Evolutionary conservation across 2,329 filamentous ascomycete genomes (phyloP).

Genomic region (Botryotinia narcissicola): DNA sequence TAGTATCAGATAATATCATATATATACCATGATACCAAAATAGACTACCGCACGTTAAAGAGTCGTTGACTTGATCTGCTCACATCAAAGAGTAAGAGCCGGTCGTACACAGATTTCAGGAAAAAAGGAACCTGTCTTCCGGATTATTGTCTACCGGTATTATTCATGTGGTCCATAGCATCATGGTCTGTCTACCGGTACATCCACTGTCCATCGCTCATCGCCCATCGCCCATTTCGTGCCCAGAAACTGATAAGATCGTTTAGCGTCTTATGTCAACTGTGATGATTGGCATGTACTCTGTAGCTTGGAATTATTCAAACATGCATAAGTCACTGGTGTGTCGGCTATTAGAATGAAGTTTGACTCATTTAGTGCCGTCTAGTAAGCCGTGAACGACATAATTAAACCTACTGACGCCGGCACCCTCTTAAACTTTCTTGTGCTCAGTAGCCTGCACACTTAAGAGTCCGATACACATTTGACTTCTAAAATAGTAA

Average conservation of each 20-base stretch:
- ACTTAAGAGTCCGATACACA: background rate
- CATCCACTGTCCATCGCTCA: background rate
- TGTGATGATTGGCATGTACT: background rate
- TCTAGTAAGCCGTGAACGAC: constrained; percentile 1
- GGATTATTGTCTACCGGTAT: background rate
- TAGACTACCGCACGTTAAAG: background rate
- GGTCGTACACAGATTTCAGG: background rate
- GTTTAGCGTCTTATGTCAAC: background rate
- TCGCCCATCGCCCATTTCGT: background rate
- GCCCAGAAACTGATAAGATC: background rate
- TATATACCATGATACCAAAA: background rate
- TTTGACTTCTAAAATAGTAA: background rate
- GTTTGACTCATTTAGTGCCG: constrained; percentile 5
- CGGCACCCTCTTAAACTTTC: background rate
- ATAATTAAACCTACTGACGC: background rate
- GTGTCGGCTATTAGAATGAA: constrained; percentile 17
- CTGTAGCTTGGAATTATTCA: background rate
- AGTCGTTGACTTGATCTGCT: background rate
- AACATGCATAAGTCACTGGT: background rate
- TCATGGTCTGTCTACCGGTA: background rate
- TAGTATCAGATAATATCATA: background rate
- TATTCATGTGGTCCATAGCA: background rate
- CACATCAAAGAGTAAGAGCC: background rate
- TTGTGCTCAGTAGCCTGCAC: background rate
- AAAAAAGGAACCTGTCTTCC: background rate